Evolutionary conservation across 2,329 filamentous ascomycete species (phyloP), one percentile per base, ranked within the genome.

Genomic region (Trichoderma endophyticum): DNA sequence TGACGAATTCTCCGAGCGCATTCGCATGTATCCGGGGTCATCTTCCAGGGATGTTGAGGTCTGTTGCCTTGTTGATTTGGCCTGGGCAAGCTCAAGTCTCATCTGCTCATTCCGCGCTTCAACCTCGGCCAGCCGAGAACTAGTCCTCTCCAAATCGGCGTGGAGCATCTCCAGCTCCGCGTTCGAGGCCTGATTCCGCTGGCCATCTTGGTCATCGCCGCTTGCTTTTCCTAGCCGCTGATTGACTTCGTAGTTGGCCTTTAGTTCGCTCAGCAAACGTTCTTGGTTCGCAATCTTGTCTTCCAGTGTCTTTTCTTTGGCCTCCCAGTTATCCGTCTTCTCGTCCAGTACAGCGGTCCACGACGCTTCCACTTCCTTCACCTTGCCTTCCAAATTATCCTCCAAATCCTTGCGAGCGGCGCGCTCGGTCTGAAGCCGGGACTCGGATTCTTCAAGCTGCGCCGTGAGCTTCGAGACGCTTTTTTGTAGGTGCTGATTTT

Each of bases 281-380:
- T 99, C 96, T 79, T 99, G 95, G 77, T 92, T 97, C 81, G 98
- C 95, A 3, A 97, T 86, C 83, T 98, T 98, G 77, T 98, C 95
- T 78, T 97, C 94, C 73, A 98, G 83, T 32, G 89, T 90, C 83
- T 93, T 93, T 84, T 99, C 96, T 80, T 97, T 98, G 9, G 95
- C 91, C 69, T 92, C 91, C 96, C 96, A 99, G 79, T 99, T 99
- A 80, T 95, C 94, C 77, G 93, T 92, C 83, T 97, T 98, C 85
- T 99, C 96, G 71, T 93, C 91, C 65, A 99, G 81, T 5, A 98
- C 95, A 28, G 93, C 94, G 14, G 89, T 88, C 95, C 96, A 99
- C 3, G 94, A 96, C 15, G 89, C 84, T 82, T 98, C 94, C 2
- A 98, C 91, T 75, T 97, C 95, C 82, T 95, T 97, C 72, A 97